Evolutionary conservation across 208 protist species (phyloP), one percentile per base, ranked within the genome.

Genomic region (Phytomonas francai): DNA sequence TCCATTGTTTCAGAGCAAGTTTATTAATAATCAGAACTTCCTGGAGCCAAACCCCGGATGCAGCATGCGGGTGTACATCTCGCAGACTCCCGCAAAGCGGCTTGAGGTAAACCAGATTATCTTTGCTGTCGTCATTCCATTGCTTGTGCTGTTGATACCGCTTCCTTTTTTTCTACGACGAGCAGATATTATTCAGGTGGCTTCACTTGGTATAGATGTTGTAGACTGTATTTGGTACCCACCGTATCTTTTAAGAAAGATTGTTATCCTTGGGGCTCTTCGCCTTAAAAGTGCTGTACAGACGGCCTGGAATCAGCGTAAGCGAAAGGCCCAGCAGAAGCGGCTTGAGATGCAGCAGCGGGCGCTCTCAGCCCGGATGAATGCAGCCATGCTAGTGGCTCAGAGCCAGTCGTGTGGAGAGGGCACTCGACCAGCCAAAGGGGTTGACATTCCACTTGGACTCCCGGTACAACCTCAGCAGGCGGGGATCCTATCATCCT

Each of bases 141-240:
- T 87, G 28, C 57, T 88, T 4, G 36, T 89, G 14, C 58, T 92
- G 30, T 7, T 89, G n/a, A 56, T 86, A 29, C 82, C 83, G 9
- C 65, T 81, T 54, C 81, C 81, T 11, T 80, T 81, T 25, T 75
- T 77, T 42, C 68, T 89, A 42, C 64, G 79, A 59, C 62, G 76
- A 7, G 73, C 78, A 6, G 72, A 87, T 30, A 28, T 87, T 4
- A 59, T 89, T 30, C 79, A 84, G 49, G 54, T 70, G 39, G 78
- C 74, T 65, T 71, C 89, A 67, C 64, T 68, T 31, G 76, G 88
- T 36, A 65, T 79, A 32, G 79, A 92, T 66, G 71, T 81, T 33
- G 57, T 73, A 16, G 77, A 81, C 30, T 92, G 78, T 76, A 34
- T 92, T 25, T 86, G 78, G 75, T 76, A 70, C n/a, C 67, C 73